Conservation (phyloP, 2,329 filamentous ascomycete genomes). For the Beauveria caledonica region DNA sequence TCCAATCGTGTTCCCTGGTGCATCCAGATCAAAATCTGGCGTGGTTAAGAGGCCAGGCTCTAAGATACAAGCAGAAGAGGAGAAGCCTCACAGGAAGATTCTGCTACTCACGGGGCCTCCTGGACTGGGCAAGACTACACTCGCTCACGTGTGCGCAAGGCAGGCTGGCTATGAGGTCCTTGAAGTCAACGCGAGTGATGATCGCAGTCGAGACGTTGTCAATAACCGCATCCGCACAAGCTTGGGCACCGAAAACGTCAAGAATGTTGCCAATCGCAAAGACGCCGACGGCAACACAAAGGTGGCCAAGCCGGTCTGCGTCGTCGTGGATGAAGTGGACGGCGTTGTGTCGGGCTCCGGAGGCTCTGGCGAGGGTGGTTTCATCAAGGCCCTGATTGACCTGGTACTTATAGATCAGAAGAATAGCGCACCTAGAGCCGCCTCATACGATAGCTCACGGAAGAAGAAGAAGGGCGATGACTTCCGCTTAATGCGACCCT, state of each 20-base stretch:
- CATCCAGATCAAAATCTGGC: conserved; percentile 49
- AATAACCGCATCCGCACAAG: conserved; percentile 86
- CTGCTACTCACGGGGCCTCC: conserved; percentile 85
- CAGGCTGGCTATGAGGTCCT: conserved; percentile 95
- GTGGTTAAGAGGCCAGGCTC: conserved; percentile 32
- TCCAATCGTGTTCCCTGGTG: conserved; percentile 77
- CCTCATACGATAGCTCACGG: conserved; percentile 14
- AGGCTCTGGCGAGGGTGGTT: conserved; percentile 77
- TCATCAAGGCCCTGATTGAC: conserved; percentile 90
- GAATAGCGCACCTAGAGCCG: conserved; percentile 41
- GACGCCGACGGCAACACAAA: conserved; percentile 53
- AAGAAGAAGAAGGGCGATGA: conserved; percentile 73
- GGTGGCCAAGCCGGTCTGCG: conserved; percentile 77
- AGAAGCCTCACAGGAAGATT: conserved; percentile 78
- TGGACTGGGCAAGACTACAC: conserved; percentile 88
- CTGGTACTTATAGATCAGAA: conserved; percentile 79
- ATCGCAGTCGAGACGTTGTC: conserved; percentile 82
- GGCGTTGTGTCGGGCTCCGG: conserved; percentile 79
- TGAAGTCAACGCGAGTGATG: conserved; percentile 97
- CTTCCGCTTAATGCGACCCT: conserved; percentile 77
- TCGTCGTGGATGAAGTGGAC: conserved; percentile 94
- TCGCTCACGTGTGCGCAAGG: conserved; percentile 90
- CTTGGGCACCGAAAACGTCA: conserved; percentile 89
- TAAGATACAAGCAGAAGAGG: conserved; percentile 47
- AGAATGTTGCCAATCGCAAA: conserved; percentile 55